Conservation (phyloP, 2,329 filamentous ascomycete genomes). For the Hymenoscyphus repandus region DNA sequence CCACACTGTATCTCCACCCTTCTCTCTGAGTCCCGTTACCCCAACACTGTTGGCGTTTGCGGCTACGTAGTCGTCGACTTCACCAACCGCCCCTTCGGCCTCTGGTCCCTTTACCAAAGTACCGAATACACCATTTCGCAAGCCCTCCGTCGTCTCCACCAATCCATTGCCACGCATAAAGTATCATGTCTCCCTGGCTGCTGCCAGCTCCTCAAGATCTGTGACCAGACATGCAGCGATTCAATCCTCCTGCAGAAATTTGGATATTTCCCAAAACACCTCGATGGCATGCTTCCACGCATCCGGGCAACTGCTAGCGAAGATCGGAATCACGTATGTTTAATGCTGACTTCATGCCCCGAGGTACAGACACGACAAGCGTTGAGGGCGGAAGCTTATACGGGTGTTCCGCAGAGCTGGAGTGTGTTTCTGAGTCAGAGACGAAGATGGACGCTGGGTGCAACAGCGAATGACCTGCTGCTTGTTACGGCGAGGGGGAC, state of each 20-base stretch:
- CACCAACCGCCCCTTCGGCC: slow-evolving; percentile 36
- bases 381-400: slow-evolving; percentile 41
- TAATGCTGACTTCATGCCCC: slow-evolving; percentile 29
- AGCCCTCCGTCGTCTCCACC: slow-evolving; percentile 43
- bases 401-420: slow-evolving; percentile 41
- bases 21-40: slow-evolving; percentile 38
- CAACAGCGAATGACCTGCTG: slow-evolving; percentile 44
- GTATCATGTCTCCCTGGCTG: slow-evolving; percentile 45
- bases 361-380: slow-evolving; percentile 42
- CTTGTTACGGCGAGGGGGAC: slow-evolving; percentile 41
- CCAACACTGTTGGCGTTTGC: slow-evolving; percentile 42
- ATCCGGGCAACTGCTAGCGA: slow-evolving; percentile 46
- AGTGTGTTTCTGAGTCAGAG: slow-evolving; percentile 45
- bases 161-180: slow-evolving; percentile 44
- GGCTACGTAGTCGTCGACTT: slow-evolving; percentile 45
- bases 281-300: slow-evolving; percentile 43
- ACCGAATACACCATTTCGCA: slow-evolving; percentile 45
- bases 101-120: slow-evolving; percentile 43
- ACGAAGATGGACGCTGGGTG: slow-evolving; percentile 44
- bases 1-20: slow-evolving; percentile 40
- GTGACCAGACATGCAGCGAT: slow-evolving; percentile 44
- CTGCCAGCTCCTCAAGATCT: slow-evolving; percentile 45
- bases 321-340: slow-evolving; percentile 43
- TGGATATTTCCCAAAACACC: slow-evolving; percentile 44
- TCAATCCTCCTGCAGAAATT: slow-evolving; percentile 41